Conservation (phyloP, 2,329 filamentous ascomycete genomes). For the Clonostachys solani region DNA sequence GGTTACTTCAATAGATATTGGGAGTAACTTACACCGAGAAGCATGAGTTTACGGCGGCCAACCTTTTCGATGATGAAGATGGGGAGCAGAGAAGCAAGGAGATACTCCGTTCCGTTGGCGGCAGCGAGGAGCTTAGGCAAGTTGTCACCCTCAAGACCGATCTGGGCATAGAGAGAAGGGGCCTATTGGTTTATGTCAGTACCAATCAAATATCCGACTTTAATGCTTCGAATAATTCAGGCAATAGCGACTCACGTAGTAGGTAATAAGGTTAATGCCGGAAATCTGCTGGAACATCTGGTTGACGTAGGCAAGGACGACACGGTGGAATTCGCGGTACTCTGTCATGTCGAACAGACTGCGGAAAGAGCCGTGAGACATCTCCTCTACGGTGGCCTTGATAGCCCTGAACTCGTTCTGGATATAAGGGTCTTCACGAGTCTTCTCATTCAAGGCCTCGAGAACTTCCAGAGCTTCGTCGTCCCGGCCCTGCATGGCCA, state of each 20-base stretch:
- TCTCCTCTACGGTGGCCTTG: constrained; percentile 16
- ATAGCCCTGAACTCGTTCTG: constrained; percentile 37
- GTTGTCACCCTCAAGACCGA: too few relatives aligned
- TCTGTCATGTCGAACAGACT: too few relatives aligned
- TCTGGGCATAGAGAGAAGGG: too few relatives aligned
- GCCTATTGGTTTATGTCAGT: too few relatives aligned
- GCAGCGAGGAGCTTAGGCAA: constrained; percentile 33
- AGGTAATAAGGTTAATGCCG: constrained; percentile 28
- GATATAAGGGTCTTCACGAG: constrained; percentile 15
- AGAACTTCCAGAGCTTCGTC: constrained; percentile 16
- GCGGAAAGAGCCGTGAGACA: too few relatives aligned
- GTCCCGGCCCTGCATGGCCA: constrained; percentile 30
- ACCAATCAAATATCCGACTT: too few relatives aligned
- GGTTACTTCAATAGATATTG: too few relatives aligned
- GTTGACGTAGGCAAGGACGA: constrained; percentile 19
- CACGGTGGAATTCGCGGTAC: constrained; percentile 24
- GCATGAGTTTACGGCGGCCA: constrained; percentile 58
- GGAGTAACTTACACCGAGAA: constrained; percentile 41
- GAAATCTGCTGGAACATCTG: constrained; percentile 19
- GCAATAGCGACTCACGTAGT: constrained; percentile 23
- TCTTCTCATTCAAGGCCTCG: constrained; percentile 14
- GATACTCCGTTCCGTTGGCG: constrained; percentile 40
- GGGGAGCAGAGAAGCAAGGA: constrained; percentile 29
- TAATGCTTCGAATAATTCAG: constrained; percentile 22
- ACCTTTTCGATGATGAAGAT: constrained; percentile 41